Evolutionary conservation across 768 basidiomycete species (phyloP), one percentile per base, ranked within the genome.

Genomic region (Phaeolepiota aurea): DNA sequence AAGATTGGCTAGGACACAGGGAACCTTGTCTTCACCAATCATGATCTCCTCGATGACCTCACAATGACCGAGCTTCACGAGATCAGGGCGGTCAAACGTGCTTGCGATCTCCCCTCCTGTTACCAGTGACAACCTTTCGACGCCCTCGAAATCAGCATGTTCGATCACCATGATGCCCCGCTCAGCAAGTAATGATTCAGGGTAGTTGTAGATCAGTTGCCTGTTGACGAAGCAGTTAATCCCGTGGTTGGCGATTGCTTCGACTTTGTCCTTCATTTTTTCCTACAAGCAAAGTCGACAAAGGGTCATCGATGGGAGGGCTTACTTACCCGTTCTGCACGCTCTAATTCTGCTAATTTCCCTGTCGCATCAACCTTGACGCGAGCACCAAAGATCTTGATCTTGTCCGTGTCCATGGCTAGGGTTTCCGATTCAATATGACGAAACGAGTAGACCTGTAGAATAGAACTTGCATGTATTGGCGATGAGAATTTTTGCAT

Each of bases 331-430:
- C 82, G 74, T 63, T 98, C 96, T 4, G 96, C 96, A 9, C 93
- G 83, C 62, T 99, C 96, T 13, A 99, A 80, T 61, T 99, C 96
- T 5, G 96, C 96, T 4, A 99, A 78, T 66, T 99, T 97, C 39
- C 93, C 87, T 2, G 96, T 94, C 34, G 87, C 74, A 53, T 97
- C 94, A 4, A 98, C 96, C 64, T 92, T 90, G 47, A 98, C 82
- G 25, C 91, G 76, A 0, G 96, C 94, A 32, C 96, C 96, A 46
- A 99, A 99, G 45, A 99, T 85, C 66, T 99, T 99, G 71, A 98
- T 96, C 63, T 99, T 99, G 66, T 99, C 96, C 19, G 96, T 99
- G 65, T 99, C 96, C 96, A 98, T 98, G 2, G 96, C 92, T 93
- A 48, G 9, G 41, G n/a, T n/a, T n/a, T n/a, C n/a, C n/a, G n/a